Conservation (phyloP, 1,139 yeast species). For the Scheffersomyces cryptocercus region DNA sequence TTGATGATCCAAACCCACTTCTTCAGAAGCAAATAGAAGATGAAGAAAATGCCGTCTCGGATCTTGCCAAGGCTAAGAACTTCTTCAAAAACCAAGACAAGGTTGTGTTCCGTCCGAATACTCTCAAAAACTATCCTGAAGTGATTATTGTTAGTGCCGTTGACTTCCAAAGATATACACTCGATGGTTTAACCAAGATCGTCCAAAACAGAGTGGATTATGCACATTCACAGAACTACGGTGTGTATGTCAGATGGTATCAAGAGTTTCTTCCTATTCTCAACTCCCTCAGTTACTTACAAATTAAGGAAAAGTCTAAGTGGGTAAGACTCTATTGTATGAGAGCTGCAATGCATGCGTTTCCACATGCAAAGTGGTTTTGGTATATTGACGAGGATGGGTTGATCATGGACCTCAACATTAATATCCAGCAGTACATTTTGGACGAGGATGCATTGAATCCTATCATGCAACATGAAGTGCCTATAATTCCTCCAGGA, state of each 20-base stretch:
- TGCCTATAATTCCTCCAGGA: constrained; percentile 66
- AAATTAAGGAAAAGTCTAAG: constrained; percentile 36
- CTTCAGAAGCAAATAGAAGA: constrained; percentile 40
- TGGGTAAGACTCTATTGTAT: constrained; percentile 64
- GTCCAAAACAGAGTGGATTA: constrained; percentile 83
- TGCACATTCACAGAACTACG: constrained; percentile 73
- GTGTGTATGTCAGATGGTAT: constrained; percentile 76
- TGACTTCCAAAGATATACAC: constrained; percentile 69
- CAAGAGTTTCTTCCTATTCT: constrained; percentile 74
- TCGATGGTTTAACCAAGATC: constrained; percentile 59
- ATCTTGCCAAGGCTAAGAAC: constrained; percentile 50
- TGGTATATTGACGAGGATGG: constrained; percentile 83
- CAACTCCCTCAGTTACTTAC: constrained; percentile 41
- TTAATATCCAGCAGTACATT: constrained; percentile 58
- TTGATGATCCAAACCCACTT: constrained; percentile 47
- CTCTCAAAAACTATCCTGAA: constrained; percentile 52
- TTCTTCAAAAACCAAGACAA: constrained; percentile 67
- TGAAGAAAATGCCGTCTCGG: constrained; percentile 36
- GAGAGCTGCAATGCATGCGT: constrained; percentile 84
- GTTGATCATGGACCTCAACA: constrained; percentile 63
- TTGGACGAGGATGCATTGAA: constrained; percentile 58
- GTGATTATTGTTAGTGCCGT: constrained; percentile 78
- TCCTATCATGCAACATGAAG: constrained; percentile 61
- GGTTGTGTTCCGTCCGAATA: constrained; percentile 49
- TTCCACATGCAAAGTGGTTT: constrained; percentile 80